Conservation (phyloP, 192 early-diverging fungal species). For the Linderina pennispora region DNA sequence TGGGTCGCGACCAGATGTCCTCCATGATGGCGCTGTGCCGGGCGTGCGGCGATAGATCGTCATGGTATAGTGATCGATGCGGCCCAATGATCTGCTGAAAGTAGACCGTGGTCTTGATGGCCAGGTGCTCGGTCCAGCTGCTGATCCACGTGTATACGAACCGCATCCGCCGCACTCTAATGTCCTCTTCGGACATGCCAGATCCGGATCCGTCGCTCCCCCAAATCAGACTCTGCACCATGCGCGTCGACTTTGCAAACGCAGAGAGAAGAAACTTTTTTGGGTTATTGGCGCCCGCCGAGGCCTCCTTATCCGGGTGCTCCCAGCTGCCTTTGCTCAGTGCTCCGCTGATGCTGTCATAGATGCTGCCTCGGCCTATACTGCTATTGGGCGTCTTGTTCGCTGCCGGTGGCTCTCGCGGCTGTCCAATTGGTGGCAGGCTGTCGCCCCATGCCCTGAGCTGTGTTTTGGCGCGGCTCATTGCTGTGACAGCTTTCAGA, state of each 20-base stretch:
- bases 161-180: constrained; percentile 11
- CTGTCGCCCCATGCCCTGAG: constrained; percentile 23
- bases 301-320: not conserved
- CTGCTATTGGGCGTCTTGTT: not conserved
- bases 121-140: constrained; percentile 21
- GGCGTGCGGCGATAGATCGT: constrained; percentile 10
- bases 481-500: constrained; percentile 27
- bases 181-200: constrained; percentile 1
- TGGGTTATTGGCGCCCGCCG: not conserved
- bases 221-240: constrained; percentile 40
- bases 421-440: constrained; percentile 14
- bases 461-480: constrained; percentile 20
- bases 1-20: constrained; percentile 34
- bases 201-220: constrained; percentile 5
- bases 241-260: constrained; percentile 36
- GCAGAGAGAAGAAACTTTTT: constrained; percentile 22
- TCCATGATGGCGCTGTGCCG: constrained; percentile 14
- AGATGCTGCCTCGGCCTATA: constrained; percentile 1
- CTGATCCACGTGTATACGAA: constrained; percentile 24
- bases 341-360: constrained; percentile 12
- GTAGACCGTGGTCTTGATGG: constrained; percentile 37
- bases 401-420: not conserved
- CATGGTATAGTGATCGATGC: constrained; percentile 28
- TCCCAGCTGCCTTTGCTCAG: too few species aligned
- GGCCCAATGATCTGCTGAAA: constrained; percentile 40